Base-by-base conservation (phyloP, 2,329 filamentous ascomycete genomes). In the Metarhizium guizhouense region DNA sequence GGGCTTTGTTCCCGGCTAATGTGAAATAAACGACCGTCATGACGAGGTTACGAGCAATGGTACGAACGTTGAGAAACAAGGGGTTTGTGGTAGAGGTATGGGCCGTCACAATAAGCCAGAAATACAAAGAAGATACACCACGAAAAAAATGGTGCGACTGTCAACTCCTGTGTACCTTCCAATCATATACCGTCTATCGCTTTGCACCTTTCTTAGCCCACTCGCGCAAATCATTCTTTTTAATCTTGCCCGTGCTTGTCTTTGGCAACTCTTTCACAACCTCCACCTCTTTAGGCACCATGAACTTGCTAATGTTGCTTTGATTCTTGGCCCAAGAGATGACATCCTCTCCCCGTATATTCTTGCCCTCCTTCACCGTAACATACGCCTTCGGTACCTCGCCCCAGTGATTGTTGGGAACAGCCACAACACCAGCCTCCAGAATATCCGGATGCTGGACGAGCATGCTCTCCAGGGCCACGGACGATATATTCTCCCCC, bases 321-420 rank as follows among this genome's bases (percentile, higher is more conserved):
- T 88, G 81, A 60, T 87, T 76, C 70, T 86, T 92, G 3, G 92
- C 90, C 94, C 94, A 99, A 51, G 82, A 72, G 56, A 97, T 91
- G 30, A 99, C 76, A 8, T 89, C 87, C 34, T 84, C 76, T 5
- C 69, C 70, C 4, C 57, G 58, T 16, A 73, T 53, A 3, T 53
- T 57, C 64, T 79, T 82, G n/a, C 83, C 86, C 47, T 81, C 71
- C 67, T 90, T 88, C 36, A 91, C 77, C 0, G 94, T 97, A 57
- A 97, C 75, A 67, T 90, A 99, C 0, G 93, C 94, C 73, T 96
- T 96, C 13, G 94, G 93, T n/a, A 90, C 76, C 73, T 99, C 94
- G 29, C 94, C 94, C 92, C 93, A 99, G 68, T 95, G 89, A 42
- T 85, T 85, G 69, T 97, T 92, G 0, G 86, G 79, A 1, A 97